Evolutionary conservation across 257 asterid species (phyloP).

Genomic region (Lithospermum erythrorhizon): DNA sequence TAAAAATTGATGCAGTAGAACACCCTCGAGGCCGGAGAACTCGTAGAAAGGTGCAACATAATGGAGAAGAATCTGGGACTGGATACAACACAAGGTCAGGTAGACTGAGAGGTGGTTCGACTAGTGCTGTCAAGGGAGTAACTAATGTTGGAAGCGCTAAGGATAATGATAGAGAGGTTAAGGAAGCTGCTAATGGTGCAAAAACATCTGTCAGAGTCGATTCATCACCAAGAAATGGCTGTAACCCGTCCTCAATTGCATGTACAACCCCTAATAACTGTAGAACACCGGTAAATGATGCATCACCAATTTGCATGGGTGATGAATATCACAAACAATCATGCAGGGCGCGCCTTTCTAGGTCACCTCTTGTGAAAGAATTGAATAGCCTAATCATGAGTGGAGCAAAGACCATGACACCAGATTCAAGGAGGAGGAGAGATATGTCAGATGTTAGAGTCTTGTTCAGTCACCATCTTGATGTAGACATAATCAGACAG

Average conservation of each 20-base stretch:
- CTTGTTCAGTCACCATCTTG: conserved; percentile 90
- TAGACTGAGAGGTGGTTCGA: conserved; percentile 19
- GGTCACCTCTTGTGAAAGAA: conserved; percentile 47
- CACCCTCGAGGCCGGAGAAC: conserved; percentile 27
- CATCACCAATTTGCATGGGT: conserved; percentile 88
- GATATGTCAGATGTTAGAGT: conserved; percentile 52
- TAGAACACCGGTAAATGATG: conserved; percentile 26
- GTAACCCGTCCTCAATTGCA: conserved; percentile 19
- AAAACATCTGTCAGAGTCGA: conserved; percentile 25
- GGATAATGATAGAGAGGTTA: conserved; percentile 13
- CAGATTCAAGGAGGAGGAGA: conserved; percentile 70
- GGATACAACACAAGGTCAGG: conserved; percentile 24
- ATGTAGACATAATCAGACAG: conserved; percentile 52
- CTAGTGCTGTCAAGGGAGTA: conserved; percentile 10
- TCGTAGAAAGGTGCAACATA: conserved; percentile 11
- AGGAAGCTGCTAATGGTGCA: conserved; percentile 18
- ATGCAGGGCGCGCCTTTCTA: conserved; percentile 41
- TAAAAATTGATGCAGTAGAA: conserved; percentile 11
- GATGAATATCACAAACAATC: conserved; percentile 79
- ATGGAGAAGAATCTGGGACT: conserved; percentile 19
- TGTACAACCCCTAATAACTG: conserved; percentile 49
- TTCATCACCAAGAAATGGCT: conserved; percentile 28
- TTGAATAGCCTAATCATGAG: conserved; percentile 21
- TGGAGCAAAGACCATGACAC: conserved; percentile 22
- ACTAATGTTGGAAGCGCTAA: conserved; percentile 11